Evolutionary conservation across 441 rosid genomes (phyloP).

Genomic region (Eutrema salsugineum): DNA sequence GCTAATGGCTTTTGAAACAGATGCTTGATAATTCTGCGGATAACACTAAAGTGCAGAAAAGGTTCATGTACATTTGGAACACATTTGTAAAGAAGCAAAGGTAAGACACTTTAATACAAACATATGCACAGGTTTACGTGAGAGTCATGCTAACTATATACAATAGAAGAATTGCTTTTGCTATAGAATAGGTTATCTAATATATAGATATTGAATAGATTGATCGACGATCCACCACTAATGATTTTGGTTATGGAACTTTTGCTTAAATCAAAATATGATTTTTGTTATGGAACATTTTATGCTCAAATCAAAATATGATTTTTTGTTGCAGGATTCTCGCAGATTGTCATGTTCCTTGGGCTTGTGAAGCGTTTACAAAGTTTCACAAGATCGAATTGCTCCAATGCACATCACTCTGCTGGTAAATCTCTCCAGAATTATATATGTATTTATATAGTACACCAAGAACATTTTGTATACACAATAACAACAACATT

Average conservation of each 20-base stretch:
- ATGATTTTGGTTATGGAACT: not conserved
- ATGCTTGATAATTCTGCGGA: constrained; percentile 98
- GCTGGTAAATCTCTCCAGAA: constrained; percentile 41
- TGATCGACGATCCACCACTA: not conserved
- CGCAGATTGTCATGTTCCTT: constrained; percentile 89
- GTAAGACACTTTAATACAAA: constrained; percentile 34
- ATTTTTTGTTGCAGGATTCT: constrained; percentile 50
- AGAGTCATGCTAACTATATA: not conserved
- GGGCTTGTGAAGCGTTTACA: constrained; percentile 97
- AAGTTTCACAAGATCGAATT: constrained; percentile 64
- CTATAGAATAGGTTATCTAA: not conserved
- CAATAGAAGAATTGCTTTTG: no score
- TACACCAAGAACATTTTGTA: not conserved
- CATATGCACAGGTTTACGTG: not conserved
- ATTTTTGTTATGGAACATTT: constrained; percentile 2
- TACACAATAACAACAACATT: not conserved
- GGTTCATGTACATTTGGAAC: constrained; percentile 97
- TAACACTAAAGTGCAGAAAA: constrained; percentile 88
- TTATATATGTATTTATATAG: not conserved
- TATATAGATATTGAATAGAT: not conserved
- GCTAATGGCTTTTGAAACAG: constrained; percentile 37
- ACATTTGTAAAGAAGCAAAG: constrained; percentile 91
- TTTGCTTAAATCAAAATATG: no score
- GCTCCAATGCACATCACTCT: constrained; percentile 48
- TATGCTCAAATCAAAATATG: not conserved